These are phyloP conservation scores for Anethum foeniculum DNA, from an alignment of 140 eudicot genomes.

Conservation along the genomic window DNA sequence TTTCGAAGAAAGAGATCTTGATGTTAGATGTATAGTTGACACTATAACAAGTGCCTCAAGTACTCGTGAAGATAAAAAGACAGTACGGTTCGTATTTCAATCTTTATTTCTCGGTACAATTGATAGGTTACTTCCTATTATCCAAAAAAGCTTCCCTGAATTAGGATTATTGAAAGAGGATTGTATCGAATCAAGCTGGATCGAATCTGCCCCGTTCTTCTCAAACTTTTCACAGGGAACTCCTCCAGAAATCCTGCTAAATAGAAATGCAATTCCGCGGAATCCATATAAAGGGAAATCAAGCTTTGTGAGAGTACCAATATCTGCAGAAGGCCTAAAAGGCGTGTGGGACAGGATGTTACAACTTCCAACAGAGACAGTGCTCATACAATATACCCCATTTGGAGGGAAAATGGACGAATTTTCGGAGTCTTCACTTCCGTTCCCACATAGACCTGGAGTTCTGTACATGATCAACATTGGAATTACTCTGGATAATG, in stretches of 20 bases:
- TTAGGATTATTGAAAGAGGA: not conserved
- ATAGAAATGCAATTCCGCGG: not conserved
- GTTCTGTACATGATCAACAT: not conserved
- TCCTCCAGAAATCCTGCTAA: not conserved
- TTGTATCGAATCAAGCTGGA: not conserved
- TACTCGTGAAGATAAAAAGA: not conserved
- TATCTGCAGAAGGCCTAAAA: not conserved
- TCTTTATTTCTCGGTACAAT: not conserved
- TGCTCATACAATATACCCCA: not conserved
- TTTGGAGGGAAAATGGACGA: not conserved
- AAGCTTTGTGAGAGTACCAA: not conserved
- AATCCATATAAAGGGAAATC: not conserved
- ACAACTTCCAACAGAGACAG: not conserved
- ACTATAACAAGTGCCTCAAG: not conserved
- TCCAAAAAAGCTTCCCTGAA: not conserved
- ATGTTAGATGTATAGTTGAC: not conserved
- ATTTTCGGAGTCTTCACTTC: not conserved
- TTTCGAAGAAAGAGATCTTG: slow-evolving; percentile 2
- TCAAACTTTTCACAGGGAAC: not conserved
- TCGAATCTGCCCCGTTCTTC: not conserved
- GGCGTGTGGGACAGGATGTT: slow-evolving; percentile 1
- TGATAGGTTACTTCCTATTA: not conserved
- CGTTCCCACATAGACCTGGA: not conserved
- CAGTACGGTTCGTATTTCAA: not conserved
- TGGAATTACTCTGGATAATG: not conserved